These are phyloP conservation scores for Penicillium decumbens DNA, from an alignment of 2,329 filamentous ascomycete species.

Conservation along the genomic window DNA sequence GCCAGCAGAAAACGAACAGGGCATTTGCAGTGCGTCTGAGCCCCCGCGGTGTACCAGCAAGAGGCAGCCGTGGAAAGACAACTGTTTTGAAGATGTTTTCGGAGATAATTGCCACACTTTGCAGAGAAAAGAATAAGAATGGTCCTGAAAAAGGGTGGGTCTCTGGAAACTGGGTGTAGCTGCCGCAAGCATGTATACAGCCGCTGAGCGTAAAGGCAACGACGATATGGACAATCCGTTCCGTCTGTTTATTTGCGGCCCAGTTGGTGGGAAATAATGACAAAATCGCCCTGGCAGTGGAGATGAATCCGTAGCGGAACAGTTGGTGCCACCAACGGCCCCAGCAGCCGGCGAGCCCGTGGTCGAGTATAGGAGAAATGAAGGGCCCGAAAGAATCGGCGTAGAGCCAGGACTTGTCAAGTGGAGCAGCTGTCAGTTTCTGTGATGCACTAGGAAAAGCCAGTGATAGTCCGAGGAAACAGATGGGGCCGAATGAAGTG, in stretches of 20 bases:
- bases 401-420: slow-evolving; percentile 59
- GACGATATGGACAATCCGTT: slow-evolving; percentile 24
- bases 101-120: slow-evolving; percentile 60
- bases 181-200: slow-evolving; percentile 64
- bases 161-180: slow-evolving; percentile 60
- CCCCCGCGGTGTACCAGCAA: slow-evolving; percentile 41
- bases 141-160: slow-evolving; percentile 52
- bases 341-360: slow-evolving; percentile 78
- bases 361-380: slow-evolving; percentile 43
- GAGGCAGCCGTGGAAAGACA: slow-evolving; percentile 33
- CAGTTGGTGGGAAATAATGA: slow-evolving; percentile 24
- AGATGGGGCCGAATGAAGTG: slow-evolving; percentile 58
- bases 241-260: slow-evolving; percentile 13
- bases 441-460: slow-evolving; percentile 52
- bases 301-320: slow-evolving; percentile 60
- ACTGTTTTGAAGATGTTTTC: slow-evolving; percentile 48
- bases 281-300: slow-evolving; percentile 38
- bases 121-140: slow-evolving; percentile 66
- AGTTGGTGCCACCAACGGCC: slow-evolving; percentile 86
- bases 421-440: slow-evolving; percentile 55
- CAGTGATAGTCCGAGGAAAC: slow-evolving; percentile 52
- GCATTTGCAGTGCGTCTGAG: slow-evolving; percentile 56
- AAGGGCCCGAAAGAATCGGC: slow-evolving; percentile 54
- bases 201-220: slow-evolving; percentile 36
- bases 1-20: slow-evolving; percentile 60